These are phyloP conservation scores for Pugionium cornutum DNA, from an alignment of 345 rosid species.

Conservation along the genomic window DNA sequence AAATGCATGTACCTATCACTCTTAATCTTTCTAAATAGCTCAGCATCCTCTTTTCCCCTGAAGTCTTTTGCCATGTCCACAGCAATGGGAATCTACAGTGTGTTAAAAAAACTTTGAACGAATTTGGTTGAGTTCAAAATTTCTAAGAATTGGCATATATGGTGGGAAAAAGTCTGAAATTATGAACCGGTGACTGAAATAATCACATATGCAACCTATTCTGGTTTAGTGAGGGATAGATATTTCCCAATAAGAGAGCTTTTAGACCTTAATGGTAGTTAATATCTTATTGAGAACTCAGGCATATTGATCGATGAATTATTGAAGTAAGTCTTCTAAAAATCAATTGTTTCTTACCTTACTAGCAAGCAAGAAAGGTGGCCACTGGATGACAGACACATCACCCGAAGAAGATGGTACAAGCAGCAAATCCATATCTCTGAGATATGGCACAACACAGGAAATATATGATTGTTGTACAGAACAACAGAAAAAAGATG, in stretches of 20 bases:
- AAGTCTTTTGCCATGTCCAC: slow-evolving; percentile 98
- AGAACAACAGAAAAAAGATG: slow-evolving; percentile 5
- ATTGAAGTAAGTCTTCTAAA: slow-evolving; percentile 14
- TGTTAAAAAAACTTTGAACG: slow-evolving; percentile 25
- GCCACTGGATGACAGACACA: slow-evolving; percentile 86
- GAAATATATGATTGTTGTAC: slow-evolving; percentile 39
- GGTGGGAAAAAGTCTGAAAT: background rate
- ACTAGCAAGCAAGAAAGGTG: slow-evolving; percentile 94
- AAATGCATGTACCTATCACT: slow-evolving; percentile 65
- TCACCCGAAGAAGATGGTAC: slow-evolving; percentile 74
- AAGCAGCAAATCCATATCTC: slow-evolving; percentile 87
- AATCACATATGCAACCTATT: background rate
- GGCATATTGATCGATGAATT: slow-evolving; percentile 3
- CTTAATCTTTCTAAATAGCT: slow-evolving; percentile 70
- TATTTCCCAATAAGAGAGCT: no score
- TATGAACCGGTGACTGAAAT: slow-evolving; percentile 4
- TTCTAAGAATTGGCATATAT: background rate
- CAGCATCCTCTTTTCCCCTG: slow-evolving; percentile 65
- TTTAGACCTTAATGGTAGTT: no score
- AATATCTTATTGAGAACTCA: background rate
- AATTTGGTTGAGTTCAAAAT: background rate
- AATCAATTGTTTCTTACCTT: slow-evolving; percentile 60
- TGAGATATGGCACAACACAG: slow-evolving; percentile 40
- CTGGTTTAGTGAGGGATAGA: no score
- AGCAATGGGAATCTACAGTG: slow-evolving; percentile 81